Evolutionary conservation across 2,329 filamentous ascomycete genomes (phyloP).

Genomic region (Pestalotiopsis sp.): DNA sequence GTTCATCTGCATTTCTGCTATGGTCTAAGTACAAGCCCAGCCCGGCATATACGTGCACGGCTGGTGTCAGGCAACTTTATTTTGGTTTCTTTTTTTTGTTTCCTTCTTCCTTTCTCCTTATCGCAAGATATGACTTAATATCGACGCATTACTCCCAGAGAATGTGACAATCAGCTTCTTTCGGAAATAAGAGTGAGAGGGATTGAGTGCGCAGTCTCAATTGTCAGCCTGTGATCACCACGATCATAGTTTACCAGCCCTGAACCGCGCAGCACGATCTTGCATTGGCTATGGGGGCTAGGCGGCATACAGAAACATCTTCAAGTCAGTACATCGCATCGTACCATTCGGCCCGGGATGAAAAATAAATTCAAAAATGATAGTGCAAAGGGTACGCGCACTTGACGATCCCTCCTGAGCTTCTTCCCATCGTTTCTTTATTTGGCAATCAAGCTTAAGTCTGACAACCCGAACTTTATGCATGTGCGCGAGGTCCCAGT

Average conservation of each 20-base stretch:
- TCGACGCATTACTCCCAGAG: neutral
- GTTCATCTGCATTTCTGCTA: neutral
- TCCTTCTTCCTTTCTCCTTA: neutral
- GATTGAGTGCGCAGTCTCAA: neutral
- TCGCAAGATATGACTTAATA: neutral
- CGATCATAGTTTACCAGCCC: neutral
- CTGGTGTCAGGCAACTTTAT: neutral
- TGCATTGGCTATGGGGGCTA: neutral
- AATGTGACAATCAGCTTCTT: neutral
- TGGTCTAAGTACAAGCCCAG: neutral
- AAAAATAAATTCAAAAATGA: neutral
- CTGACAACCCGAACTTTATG: conserved; percentile 5
- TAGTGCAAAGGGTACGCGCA: neutral
- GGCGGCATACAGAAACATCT: neutral
- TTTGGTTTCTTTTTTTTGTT: neutral
- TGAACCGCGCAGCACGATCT: neutral
- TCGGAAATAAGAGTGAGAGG: neutral
- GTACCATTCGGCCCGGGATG: neutral
- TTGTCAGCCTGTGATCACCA: neutral
- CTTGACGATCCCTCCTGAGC: neutral
- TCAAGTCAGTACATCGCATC: neutral
- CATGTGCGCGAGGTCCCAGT: neutral
- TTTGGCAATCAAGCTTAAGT: conserved; percentile 1
- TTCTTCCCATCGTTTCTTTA: neutral
- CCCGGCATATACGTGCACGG: neutral